These are phyloP conservation scores for Hymenotorrendiella dingleyae DNA, from an alignment of 2,329 filamentous ascomycete species.

Conservation along the genomic window DNA sequence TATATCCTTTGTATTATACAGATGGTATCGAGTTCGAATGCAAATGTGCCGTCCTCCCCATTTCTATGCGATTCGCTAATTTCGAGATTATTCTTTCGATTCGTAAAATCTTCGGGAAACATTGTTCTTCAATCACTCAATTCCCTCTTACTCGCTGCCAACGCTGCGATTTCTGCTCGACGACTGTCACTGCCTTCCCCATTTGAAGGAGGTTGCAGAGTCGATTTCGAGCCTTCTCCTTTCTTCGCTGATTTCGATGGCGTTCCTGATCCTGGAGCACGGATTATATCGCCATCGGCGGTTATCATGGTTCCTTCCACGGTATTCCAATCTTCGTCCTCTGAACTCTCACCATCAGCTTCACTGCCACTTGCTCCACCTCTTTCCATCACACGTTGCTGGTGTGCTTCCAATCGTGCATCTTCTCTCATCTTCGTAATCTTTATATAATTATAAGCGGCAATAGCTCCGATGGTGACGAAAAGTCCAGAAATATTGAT, in stretches of 20 bases:
- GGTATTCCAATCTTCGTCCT: conserved; percentile 25
- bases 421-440: conserved; percentile 82
- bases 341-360: conserved; percentile 18
- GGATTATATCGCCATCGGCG: conserved; percentile 26
- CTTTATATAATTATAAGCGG: conserved; percentile 90
- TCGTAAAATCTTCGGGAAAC: neutral
- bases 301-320: conserved; percentile 23
- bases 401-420: conserved; percentile 49
- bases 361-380: conserved; percentile 17
- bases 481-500: conserved; percentile 83
- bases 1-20: too few relatives aligned
- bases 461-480: conserved; percentile 84
- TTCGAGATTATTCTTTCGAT: too few relatives aligned
- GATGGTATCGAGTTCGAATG: too few relatives aligned
- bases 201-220: neutral
- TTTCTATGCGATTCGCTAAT: too few relatives aligned
- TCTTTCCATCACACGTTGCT: conserved; percentile 10
- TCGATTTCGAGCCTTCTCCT: conserved; percentile 8
- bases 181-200: neutral
- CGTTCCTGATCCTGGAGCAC: conserved; percentile 11
- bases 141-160: conserved; percentile 19
- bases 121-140: conserved; percentile 17
- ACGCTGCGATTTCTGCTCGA: conserved; percentile 8
- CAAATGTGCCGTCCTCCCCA: too few relatives aligned
- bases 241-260: conserved; percentile 5